A percentile compares a stretch with the other conserved stretches of the same genome.
Evolutionary conservation across 129 eudicot species (phyloP).

Genomic region (Flaveria brownii): DNA sequence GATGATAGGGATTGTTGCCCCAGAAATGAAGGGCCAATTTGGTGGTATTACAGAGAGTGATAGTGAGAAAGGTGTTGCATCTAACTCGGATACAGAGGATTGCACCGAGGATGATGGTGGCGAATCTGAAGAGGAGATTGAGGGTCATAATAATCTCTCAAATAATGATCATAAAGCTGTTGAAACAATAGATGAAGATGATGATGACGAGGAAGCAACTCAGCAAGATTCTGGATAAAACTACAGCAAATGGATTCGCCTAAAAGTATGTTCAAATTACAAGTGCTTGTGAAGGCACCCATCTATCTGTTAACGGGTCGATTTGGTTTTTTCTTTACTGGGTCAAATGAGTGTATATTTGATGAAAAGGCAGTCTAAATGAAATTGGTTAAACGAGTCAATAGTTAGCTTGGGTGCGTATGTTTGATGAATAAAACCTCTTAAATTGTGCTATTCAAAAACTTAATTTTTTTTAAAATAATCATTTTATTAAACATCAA

Average conservation of each 20-base stretch:
- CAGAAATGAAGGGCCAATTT: slow-evolving; percentile 68
- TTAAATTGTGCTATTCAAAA: background rate
- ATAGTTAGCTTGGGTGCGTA: background rate
- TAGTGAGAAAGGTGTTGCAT: slow-evolving; percentile 39
- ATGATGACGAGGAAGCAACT: slow-evolving; percentile 50
- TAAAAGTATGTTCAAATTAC: slow-evolving; percentile 22
- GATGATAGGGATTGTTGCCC: slow-evolving; percentile 84
- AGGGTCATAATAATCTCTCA: slow-evolving; percentile 35
- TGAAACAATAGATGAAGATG: slow-evolving; percentile 51
- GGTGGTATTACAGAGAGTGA: slow-evolving; percentile 44
- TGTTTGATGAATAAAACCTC: slow-evolving; percentile 1
- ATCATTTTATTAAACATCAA: background rate
- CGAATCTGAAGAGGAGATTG: slow-evolving; percentile 59
- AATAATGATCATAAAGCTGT: slow-evolving; percentile 30
- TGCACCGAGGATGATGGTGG: slow-evolving; percentile 51
- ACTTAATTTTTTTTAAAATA: background rate
- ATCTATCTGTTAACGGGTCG: background rate
- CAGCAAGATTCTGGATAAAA: slow-evolving; percentile 57
- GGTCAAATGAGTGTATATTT: background rate
- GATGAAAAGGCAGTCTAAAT: no score
- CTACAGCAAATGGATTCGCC: slow-evolving; percentile 9
- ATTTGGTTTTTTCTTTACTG: background rate
- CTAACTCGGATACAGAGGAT: slow-evolving; percentile 70
- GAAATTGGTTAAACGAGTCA: background rate
- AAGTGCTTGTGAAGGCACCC: background rate